phyloP scores from a whole-genome alignment of 805 yeast species.

The Kluyveromyces siamensis region DNA sequence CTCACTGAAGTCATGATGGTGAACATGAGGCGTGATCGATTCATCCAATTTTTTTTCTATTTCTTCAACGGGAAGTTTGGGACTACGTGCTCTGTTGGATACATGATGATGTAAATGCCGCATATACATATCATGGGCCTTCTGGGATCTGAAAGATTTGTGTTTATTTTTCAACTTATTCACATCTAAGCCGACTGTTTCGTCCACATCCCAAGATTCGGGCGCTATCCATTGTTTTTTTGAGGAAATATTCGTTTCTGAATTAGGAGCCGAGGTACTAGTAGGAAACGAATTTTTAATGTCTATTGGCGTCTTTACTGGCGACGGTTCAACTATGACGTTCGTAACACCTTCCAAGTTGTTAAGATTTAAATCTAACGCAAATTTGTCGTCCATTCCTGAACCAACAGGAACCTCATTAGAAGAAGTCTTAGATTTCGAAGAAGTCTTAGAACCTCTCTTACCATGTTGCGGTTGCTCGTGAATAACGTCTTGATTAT shows the following conservation, averaged over 20 bases:
- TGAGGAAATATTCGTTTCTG: not conserved
- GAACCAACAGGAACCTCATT: not conserved
- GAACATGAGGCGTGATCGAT: not conserved
- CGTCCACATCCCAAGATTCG: constrained; percentile 52
- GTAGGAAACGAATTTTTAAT: not conserved
- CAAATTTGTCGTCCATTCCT: not conserved
- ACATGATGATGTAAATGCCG: constrained; percentile 3
- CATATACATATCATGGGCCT: not conserved
- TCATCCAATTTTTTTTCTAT: not conserved
- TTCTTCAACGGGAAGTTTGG: constrained; percentile 5
- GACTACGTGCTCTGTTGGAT: constrained; percentile 6
- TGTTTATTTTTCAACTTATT: constrained; percentile 9
- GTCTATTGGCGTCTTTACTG: constrained; percentile 2
- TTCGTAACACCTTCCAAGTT: constrained; percentile 22
- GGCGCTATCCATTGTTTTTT: constrained; percentile 43
- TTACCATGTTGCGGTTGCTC: not conserved
- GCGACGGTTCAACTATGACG: not conserved
- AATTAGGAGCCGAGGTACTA: not conserved
- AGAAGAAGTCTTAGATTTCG: not conserved
- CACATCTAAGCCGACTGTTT: constrained; percentile 7
- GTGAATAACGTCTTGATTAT: not conserved
- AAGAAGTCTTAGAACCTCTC: not conserved
- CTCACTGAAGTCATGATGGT: constrained; percentile 1
- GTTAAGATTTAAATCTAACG: constrained; percentile 22
- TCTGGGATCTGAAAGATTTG: constrained; percentile 4